Base-by-base conservation (phyloP, 306 rosid genomes). In the Acacia crassicarpa region DNA sequence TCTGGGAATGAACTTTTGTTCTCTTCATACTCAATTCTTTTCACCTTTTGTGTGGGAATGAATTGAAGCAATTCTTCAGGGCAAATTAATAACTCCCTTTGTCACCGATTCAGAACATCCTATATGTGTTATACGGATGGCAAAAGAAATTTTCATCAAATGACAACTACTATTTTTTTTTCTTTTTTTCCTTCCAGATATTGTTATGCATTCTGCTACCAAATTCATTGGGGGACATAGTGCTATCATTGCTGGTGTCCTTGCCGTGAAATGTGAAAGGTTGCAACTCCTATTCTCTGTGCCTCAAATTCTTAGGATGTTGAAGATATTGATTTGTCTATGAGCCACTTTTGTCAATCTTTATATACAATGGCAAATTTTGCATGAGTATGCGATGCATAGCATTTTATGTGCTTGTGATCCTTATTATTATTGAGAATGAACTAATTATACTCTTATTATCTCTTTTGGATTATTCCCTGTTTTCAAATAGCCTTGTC, bases 201-300 rank as follows among this genome's bases (percentile, higher is more conserved):
- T 95, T 83, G 94, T 90, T 79, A 90, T 92, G 97, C 99, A 93
- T 86, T 95, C 97, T 0, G 99, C 98, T 48, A 95, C 95, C n/a
- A 95, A 93, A 87, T 93, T 93, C 87, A 95, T 93, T 85, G 87
- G 93, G 67, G 98, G 98, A 80, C 97, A 95, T 75, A 91, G 97
- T 81, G 98, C 92, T 86, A 76, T 92, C 77, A 91, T 95, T 98
- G 99, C 98, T 20, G 99, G 97, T 81, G 99, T 95, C 77, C 92
- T 95, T 72, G 95, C 95, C 59, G 92, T 93, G 78, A 95, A 84
- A 86, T 93, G 92, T 58, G 93, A 93, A 87, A 90, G 94, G 99
- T 93, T 66, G 76, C 75, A 23, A 67, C 70, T 78, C 83, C 86
- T 81, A 27, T 65, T 40, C 67, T 75, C 14, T 81, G 77, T 74